Base-by-base conservation (phyloP, 495 filamentous ascomycete genomes). In the Penicillium atrosanguineum region DNA sequence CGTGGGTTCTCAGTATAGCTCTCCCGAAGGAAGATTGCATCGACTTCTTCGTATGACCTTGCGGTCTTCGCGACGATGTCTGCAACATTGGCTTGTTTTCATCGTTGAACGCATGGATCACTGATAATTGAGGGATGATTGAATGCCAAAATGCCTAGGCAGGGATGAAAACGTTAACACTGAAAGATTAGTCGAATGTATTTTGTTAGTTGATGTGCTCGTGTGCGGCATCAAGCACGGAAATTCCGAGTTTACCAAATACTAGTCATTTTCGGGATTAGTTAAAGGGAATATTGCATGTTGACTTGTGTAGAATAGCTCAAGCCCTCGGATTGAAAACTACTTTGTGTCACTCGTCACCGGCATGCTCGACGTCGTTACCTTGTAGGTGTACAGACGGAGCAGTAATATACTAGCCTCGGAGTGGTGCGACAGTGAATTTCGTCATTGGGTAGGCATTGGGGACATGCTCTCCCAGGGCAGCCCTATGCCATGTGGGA, bases 321-420 rank as follows among this genome's bases (percentile, higher is more conserved):
- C 11, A 48, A 5, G 20, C 50, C 51, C 53, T 64, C 63, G 55
- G 65, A 67, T 72, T 72, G 69, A 72, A 72, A 72, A 72, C 69
- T 72, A 72, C 67, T 69, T 60, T 46, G 41, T 56, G 52, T 63
- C 65, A 63, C 69, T 72, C 67, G 51, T 72, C 69, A 72, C 44
- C 14, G 67, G 46, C 52, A 46, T 69, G 67, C 67, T 69, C 61
- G 28, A 72, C 69, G 56, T 56, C 65, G 69, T 68, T 70, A 55
- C 65, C 61, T 55, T 41, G 39, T 15, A 55, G 60, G 60, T 59
- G 40, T 63, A 70, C 69, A 67, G 57, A 65, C 55, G 65, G 65
- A 71, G 67, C 67, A 64, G 48, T 37, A 26, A 55, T 49, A 50
- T 53, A 44, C 21, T 49, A 46, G 54, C 59, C 69, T 70, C 67